These are phyloP conservation scores for Acer campestre DNA, from an alignment of 345 rosid species.

Conservation along the genomic window DNA sequence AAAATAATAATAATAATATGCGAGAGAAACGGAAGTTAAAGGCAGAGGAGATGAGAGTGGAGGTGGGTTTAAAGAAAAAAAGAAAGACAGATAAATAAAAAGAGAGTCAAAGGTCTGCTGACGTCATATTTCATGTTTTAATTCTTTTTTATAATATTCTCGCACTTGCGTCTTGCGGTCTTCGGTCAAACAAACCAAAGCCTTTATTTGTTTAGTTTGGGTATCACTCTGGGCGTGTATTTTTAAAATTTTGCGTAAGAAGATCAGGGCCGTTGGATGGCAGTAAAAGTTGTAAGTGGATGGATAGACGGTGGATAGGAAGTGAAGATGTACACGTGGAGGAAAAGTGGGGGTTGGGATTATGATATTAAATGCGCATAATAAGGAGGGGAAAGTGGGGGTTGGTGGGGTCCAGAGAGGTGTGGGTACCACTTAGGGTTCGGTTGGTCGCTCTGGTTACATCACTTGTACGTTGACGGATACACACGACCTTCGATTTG, in stretches of 20 bases:
- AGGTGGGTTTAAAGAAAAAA: conserved; percentile 45
- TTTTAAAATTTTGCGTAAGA: not conserved
- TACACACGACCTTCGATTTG: conserved; percentile 12
- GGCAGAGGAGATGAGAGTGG: conserved; percentile 2
- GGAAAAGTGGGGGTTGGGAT: not conserved
- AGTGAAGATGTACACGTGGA: conserved; percentile 5
- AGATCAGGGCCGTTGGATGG: conserved; percentile 29
- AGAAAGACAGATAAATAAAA: conserved; percentile 3
- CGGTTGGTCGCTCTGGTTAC: conserved; percentile 37
- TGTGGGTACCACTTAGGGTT: conserved; percentile 25
- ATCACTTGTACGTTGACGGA: conserved; percentile 27
- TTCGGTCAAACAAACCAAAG: conserved; percentile 38
- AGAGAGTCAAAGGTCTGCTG: conserved; percentile 54
- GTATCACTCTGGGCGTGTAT: conserved; percentile 16
- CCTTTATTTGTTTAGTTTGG: conserved; percentile 2
- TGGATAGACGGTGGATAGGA: too few relatives aligned
- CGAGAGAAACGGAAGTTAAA: not conserved
- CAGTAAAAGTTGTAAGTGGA: not conserved
- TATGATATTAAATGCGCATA: conserved; percentile 21
- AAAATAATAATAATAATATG: not conserved
- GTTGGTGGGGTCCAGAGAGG: conserved; percentile 21
- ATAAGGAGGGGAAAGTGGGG: conserved; percentile 33
- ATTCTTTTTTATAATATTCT: not conserved
- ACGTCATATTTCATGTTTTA: conserved; percentile 36
- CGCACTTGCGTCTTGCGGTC: conserved; percentile 18